Evolutionary conservation across 257 asterid species (phyloP), one percentile per base, ranked within the genome.

Genomic region (Nicotiana attenuata): DNA sequence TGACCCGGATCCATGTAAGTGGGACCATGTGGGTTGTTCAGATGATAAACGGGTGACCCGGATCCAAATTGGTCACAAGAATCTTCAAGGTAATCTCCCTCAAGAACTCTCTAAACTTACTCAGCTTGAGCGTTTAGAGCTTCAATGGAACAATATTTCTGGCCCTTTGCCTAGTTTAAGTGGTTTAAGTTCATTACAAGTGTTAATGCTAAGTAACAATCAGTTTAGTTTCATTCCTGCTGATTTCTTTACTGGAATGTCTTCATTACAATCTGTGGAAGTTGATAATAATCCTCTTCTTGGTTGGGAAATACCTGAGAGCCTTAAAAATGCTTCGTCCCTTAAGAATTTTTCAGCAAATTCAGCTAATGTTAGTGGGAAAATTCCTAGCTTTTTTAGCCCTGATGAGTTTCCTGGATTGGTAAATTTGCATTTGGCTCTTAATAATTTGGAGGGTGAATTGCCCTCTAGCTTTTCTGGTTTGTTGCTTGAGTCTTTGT

Each of bases 1-100:
- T 75, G 97, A 88, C 91, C 93, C 93, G 87, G 97, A 95, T 90
- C 95, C 97, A 20, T 95, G 98, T 65, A 90, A 90, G 67, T 95
- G 99, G 99, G 50, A 4, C 64, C 91, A 82, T 33, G 91, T 95
- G 17, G 84, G 66, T 63, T 95, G 97, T 90, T 83, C 88, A 2
- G 91, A 85, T 65, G 68, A 59, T 14, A 90, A 91, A 82, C 91
- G 96, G 90, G 99, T 95, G 60, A 89, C 80, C 88, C 88, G 94
- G 92, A 91, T 95, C 85, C 98, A 95, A 87, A 89, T 95, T 85
- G 97, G 98, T 56, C 92, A 85, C 86, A 90, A 81, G 16, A 87
- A 76, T 38, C 89, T 95, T 8, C 84, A 87, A 84, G 99, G 98
- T 87, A 93, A 92, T 57, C 96, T 95, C 71, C 96, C 97, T 77